These are phyloP conservation scores for Alternaria dauci DNA, from an alignment of 2,329 filamentous ascomycete species.

Conservation along the genomic window DNA sequence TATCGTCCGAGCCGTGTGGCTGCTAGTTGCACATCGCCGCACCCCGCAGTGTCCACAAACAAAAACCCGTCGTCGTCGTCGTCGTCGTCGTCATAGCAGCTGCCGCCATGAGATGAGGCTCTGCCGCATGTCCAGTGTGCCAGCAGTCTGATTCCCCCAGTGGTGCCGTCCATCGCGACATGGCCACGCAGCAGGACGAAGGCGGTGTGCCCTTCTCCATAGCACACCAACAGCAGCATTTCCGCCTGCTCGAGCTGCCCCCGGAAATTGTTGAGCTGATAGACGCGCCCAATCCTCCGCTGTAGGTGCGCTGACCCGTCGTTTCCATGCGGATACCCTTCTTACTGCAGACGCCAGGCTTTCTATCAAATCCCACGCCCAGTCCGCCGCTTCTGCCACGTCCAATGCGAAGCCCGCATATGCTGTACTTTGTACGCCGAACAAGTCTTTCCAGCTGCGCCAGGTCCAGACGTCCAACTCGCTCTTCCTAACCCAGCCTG, in stretches of 20 bases:
- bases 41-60: conserved; percentile 15
- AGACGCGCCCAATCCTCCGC: conserved; percentile 55
- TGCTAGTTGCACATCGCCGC: conserved; percentile 15
- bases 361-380: conserved; percentile 46
- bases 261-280: conserved; percentile 64
- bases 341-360: conserved; percentile 44
- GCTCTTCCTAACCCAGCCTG: conserved; percentile 62
- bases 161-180: background rate
- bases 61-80: conserved; percentile 17
- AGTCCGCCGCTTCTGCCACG: conserved; percentile 28
- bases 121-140: background rate
- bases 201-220: conserved; percentile 55
- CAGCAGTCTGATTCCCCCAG: background rate
- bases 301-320: conserved; percentile 46
- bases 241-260: conserved; percentile 68
- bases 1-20: conserved; percentile 4
- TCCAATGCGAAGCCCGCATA: conserved; percentile 48
- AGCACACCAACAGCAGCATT: conserved; percentile 58
- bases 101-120: background rate
- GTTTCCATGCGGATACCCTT: conserved; percentile 25
- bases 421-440: conserved; percentile 68
- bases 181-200: conserved; percentile 56
- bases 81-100: conserved; percentile 19
- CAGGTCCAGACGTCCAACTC: conserved; percentile 73
- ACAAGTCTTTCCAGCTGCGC: conserved; percentile 66